Base-by-base conservation (phyloP, 192 early-diverging fungal genomes). In the Coemansia asiatica region DNA sequence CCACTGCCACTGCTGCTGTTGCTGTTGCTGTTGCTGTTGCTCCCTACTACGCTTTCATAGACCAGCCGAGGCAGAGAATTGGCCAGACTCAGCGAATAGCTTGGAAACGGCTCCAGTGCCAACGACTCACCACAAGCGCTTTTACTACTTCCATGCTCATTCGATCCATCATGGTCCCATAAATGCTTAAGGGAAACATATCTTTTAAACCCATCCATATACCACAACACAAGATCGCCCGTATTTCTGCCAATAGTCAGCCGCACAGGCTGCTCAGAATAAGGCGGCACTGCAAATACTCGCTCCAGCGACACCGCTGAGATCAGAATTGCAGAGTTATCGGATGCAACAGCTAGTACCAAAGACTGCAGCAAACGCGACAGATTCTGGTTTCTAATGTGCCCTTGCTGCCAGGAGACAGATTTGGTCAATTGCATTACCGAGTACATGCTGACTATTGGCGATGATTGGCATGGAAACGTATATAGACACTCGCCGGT, bases 401-500 rank as follows among this genome's bases (percentile, higher is more conserved):
- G 60, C 38, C 67, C 71, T 36, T 67, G 58, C 22, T 35, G 21
- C 76, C 76, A 79, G 5, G 57, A 15, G 29, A 48, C 40, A 8
- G 38, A n/a, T 18, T 58, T 59, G 4, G 71, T 23, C 7, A 64
- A 10, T 4, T 36, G 70, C 7, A 63, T 26, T 38, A 69, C 46
- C 23, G 66, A 33, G 18, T 38, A 61, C 36, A 79, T 9, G 12
- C 54, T 22, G 19, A 72, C 69, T 2, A 69, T 61, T 3, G 80
- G 80, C 63, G 80, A 57, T 5, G 74, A 76, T 55, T 77, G 80
- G 51, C 65, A 23, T 1, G 75, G 60, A n/a, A 77, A 36, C 12
- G 58, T 59, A 61, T 56, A 60, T 28, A 82, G 61, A 33, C 64
- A 69, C 7, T 63, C 66, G 18, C 66, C 68, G 1, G 71, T 49